A percentile compares a stretch with the other conserved stretches of the same genome.
These are phyloP conservation scores for Rhodosporidiobolus odoratus DNA, from an alignment of 768 basidiomycete genomes.

Conservation along the genomic window DNA sequence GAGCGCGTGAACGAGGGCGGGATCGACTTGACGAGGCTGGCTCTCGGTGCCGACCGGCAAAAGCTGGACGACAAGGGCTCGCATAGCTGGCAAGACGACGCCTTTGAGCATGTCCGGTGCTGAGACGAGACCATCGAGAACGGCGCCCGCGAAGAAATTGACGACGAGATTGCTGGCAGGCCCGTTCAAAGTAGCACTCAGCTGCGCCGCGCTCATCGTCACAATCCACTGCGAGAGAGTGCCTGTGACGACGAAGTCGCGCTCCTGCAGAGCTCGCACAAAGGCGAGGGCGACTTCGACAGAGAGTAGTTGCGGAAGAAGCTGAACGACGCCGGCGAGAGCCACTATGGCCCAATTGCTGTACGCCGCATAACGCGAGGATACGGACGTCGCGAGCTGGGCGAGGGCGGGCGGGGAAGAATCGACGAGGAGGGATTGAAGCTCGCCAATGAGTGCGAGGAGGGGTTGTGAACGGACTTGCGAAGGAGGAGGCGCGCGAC, in stretches of 20 bases:
- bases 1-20: background rate
- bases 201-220: background rate
- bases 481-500: background rate
- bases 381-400: constrained; percentile 8
- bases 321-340: constrained; percentile 18
- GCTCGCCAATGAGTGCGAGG: constrained; percentile 12
- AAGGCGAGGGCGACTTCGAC: background rate
- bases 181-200: constrained; percentile 13
- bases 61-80: background rate
- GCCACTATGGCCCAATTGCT: constrained; percentile 2
- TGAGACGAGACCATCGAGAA: constrained; percentile 8
- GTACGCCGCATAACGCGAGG: background rate
- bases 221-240: constrained; percentile 9
- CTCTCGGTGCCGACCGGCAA: background rate
- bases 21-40: background rate
- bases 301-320: background rate
- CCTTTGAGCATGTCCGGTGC: background rate
- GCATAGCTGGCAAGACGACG: constrained; percentile 11
- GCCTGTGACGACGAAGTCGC: background rate
- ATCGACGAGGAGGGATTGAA: constrained; percentile 29
- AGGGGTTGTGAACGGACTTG: background rate
- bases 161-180: background rate
- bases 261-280: constrained; percentile 13
- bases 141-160: constrained; percentile 8
- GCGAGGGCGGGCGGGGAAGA: constrained; percentile 1